Base-by-base conservation (phyloP, 176 grass and related monocot genomes). In the Bonia amplexicaulis region DNA sequence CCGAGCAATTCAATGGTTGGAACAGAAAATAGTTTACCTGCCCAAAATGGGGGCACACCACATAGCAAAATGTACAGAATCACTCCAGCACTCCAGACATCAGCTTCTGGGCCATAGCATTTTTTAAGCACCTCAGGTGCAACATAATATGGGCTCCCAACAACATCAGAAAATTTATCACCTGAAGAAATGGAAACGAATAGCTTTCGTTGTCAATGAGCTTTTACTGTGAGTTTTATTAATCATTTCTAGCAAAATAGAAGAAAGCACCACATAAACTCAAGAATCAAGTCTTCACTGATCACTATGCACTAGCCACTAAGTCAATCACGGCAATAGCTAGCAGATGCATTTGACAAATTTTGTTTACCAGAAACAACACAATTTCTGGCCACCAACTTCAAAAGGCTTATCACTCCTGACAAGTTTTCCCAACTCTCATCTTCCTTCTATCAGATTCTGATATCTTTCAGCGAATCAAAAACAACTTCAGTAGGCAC, bases 121-220 rank as follows among this genome's bases (percentile, higher is more conserved):
- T 98, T 98, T 47, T 87, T 71, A 71, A 98, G 90, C 58, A 98
- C 93, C 85, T 98, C 96, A 66, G 96, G 96, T 67, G 96, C 96
- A 81, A 98, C 96, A 88, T 98, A 98, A 91, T 95, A 98, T 65
- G 96, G 96, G 78, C 96, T 98, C 55, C 96, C 96, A 46, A 98
- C 96, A n/a, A 98, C 84, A 42, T 98, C 96, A 78, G 87, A 87
- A 74, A 98, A 95, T 86, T 88, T 95, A 53, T 87, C 87, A 26
- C 94, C 94, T 96, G 78, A 53, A 84, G n/a, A 91, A 69, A 89
- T 51, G 19, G 22, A 57, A 57, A 77, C 29, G 37, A 20, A 76
- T 12, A 29, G 5, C 44, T 66, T 81, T 80, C 69, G 22, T 23
- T 80, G 37, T 53, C 61, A 27, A 13, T 17, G 20, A 79, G 23